Base-by-base conservation (phyloP, 1,139 yeast genomes). In the Torulaspora pretoriensis region DNA sequence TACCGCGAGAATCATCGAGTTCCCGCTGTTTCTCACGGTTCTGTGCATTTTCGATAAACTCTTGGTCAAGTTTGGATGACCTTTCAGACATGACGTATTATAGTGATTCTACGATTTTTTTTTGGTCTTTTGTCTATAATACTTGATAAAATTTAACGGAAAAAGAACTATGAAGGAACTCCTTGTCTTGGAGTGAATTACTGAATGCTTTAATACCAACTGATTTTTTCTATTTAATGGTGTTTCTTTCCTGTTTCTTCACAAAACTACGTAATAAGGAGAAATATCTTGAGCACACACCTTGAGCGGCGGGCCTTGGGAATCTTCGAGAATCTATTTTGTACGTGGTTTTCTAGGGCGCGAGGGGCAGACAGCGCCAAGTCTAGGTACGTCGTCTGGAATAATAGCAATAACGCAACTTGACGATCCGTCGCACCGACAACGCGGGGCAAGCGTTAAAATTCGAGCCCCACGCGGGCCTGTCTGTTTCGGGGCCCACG, bases 61-160 rank as follows among this genome's bases (percentile, higher is more conserved):
- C 74, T 31, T 65, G 67, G 23, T 60, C 70, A 39, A 61, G 57
- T 51, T 56, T 61, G 52, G 51, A 32, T 7, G 35, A 10, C 26
- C 19, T 32, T 6, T 32, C 22, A 16, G 12, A 30, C 8, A 16
- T 17, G 8, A 8, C 7, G 17, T 8, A 10, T 30, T 8, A 13
- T 17, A 8, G 3, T 30, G 5, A 13, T 30, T 17, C 14, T 14
- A n/a, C 14, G 19, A n/a, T 9, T 30, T 30, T 8, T 30, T 30
- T 8, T 13, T 13, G 3, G 3, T 3, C n/a, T 4, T 16, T 2
- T 3, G 22, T 14, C 10, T 17, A 5, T 9, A 17, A 2, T 30
- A 17, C 19, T 14, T 30, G 22, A 19, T 19, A 19, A 4, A 19
- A 17, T 13, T 13, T 6, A 9, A 17, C 6, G 6, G 13, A 7